These are phyloP conservation scores for Globisporangium rhizosaccharum DNA, from an alignment of 352 stramenopile species.

Conservation along the genomic window DNA sequence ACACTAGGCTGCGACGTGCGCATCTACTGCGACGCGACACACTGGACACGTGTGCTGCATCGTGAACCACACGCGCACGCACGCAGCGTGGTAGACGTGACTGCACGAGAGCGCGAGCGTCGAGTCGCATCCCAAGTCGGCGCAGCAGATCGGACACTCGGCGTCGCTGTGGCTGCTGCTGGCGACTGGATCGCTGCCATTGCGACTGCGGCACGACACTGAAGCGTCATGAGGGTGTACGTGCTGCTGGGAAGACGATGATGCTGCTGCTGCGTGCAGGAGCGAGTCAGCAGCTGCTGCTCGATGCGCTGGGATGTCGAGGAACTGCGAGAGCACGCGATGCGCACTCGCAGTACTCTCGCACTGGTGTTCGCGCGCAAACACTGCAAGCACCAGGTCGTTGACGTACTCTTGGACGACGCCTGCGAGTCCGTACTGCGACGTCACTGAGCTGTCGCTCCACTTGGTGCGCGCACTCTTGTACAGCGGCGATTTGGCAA, in stretches of 20 bases:
- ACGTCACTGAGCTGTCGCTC: constrained; percentile 22
- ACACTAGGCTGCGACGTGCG: background rate
- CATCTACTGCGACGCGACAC: constrained; percentile 33
- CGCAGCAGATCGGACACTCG: constrained; percentile 72
- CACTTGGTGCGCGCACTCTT: constrained; percentile 29
- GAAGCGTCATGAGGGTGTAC: background rate
- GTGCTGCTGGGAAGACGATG: background rate
- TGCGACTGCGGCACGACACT: background rate
- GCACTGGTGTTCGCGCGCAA: constrained; percentile 34
- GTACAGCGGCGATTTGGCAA: constrained; percentile 39
- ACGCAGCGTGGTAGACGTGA: constrained; percentile 63
- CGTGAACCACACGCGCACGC: constrained; percentile 62
- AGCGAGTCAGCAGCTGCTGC: constrained; percentile 7
- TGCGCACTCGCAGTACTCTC: constrained; percentile 26
- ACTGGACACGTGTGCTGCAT: constrained; percentile 69
- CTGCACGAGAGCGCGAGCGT: constrained; percentile 50
- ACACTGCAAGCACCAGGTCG: constrained; percentile 36
- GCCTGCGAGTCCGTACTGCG: constrained; percentile 40
- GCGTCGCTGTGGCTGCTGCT: constrained; percentile 24
- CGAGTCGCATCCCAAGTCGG: constrained; percentile 31
- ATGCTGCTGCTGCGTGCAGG: constrained; percentile 1
- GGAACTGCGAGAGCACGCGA: constrained; percentile 44
- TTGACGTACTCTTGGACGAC: constrained; percentile 65
- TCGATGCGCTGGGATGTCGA: constrained; percentile 30
- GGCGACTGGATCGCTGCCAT: background rate